These are phyloP conservation scores for Stereocaulon alpinum DNA, from an alignment of 495 filamentous ascomycete species.

Conservation along the genomic window DNA sequence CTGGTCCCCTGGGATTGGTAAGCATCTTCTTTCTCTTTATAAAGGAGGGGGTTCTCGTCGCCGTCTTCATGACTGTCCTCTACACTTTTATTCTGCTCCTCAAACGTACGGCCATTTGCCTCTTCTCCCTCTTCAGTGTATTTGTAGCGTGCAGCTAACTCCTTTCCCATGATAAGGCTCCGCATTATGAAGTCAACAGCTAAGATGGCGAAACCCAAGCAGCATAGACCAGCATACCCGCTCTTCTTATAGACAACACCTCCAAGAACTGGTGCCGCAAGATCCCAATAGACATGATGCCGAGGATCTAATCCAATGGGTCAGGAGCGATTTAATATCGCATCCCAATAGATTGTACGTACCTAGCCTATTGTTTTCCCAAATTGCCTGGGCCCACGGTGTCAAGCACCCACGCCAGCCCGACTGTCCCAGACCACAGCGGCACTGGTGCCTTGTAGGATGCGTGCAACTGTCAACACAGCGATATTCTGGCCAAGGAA, in stretches of 20 bases:
- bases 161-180: conserved; percentile 54
- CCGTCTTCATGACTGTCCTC: conserved; percentile 18
- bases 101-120: conserved; percentile 1
- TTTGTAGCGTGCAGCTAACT: conserved; percentile 24
- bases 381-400: conserved; percentile 47
- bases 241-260: conserved; percentile 50
- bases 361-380: conserved; percentile 42
- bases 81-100: conserved; percentile 6
- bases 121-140: conserved; percentile 18
- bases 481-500: conserved; percentile 40
- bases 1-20: conserved; percentile 32
- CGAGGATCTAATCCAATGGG: conserved; percentile 33
- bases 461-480: conserved; percentile 44
- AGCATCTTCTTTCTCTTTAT: conserved; percentile 24
- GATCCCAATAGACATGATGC: conserved; percentile 41
- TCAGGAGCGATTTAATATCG: not conserved
- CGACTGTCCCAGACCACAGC: conserved; percentile 56
- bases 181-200: conserved; percentile 54
- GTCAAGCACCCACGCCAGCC: conserved; percentile 39
- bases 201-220: conserved; percentile 46
- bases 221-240: conserved; percentile 52
- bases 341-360: not conserved
- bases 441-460: conserved; percentile 52
- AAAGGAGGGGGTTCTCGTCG: conserved; percentile 31
- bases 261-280: conserved; percentile 48